Base-by-base conservation (phyloP, 2,329 filamentous ascomycete genomes). In the Didymella glomerata region DNA sequence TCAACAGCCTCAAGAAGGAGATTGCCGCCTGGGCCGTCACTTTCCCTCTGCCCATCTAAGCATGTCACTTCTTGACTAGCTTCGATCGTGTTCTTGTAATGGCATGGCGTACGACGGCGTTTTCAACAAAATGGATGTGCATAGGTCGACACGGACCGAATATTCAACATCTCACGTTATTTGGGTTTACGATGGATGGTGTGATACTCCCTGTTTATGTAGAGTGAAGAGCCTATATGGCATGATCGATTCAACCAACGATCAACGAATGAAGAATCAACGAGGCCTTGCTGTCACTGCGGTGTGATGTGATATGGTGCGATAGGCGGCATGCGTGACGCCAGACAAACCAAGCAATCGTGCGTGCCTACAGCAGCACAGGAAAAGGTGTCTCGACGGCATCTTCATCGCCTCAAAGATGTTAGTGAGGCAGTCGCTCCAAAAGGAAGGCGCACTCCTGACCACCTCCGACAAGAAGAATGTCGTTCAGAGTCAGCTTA, bases 1-100 rank as follows among this genome's bases (percentile, higher is more conserved):
- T 99, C 81, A 88, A 90, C 78, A 86, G 85, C 69, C 85, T 97
- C 77, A 91, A 89, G 84, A 90, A 92, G 83, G 94, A 98, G 86
- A 93, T 99, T 77, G 84, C 92, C 46, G 82, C 82, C 48, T 99
- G 94, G 94, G 92, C 91, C 76, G 86, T 85, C 77, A 87, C 86
- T 68, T 99, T 97, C 90, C 95, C 95, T 75, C 90, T 99, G 63
- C 95, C 95, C 61, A 89, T 96, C 65, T 85, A 83, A 67, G 51
- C 48, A 28, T 27, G 41, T 44, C 41, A 24, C 49, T 18, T 18
- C 5, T 10, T 6, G 9, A 3, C 14, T 48, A 22, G 40, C 20
- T 27, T 42, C 20, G 45, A 8, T 47, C 42, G 51, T 45, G 44
- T 42, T 55, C 30, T 48, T 47, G 54, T 54, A 53, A 47, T 55